Evolutionary conservation across 805 yeast genomes (phyloP).

Genomic region (Brettanomyces nanus): DNA sequence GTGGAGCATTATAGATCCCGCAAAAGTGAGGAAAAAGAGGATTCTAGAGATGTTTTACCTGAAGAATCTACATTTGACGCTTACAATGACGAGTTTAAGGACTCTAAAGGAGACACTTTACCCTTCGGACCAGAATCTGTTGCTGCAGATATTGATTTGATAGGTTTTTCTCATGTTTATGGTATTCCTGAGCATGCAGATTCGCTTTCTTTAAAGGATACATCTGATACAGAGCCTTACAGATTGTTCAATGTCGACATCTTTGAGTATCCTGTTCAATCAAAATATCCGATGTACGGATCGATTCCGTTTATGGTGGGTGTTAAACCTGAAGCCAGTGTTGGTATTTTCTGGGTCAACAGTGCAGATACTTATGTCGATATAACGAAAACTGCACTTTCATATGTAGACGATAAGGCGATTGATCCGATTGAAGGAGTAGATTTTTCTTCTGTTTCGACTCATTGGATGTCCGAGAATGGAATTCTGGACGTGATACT

Average conservation of each 20-base stretch:
- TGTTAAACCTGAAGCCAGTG: conserved; percentile 44
- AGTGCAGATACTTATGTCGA: conserved; percentile 91
- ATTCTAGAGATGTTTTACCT: conserved; percentile 35
- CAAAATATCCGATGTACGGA: conserved; percentile 86
- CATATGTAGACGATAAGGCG: conserved; percentile 7
- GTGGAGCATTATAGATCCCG: conserved; percentile 68
- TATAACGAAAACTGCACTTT: conserved; percentile 32
- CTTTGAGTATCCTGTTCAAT: conserved; percentile 78
- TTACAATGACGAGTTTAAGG: conserved; percentile 66
- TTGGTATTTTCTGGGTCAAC: conserved; percentile 87
- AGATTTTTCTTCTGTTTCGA: conserved; percentile 15
- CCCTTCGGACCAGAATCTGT: conserved; percentile 88
- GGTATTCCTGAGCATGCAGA: conserved; percentile 99
- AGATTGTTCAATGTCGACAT: conserved; percentile 89
- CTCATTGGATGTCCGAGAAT: conserved; percentile 94
- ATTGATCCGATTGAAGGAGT: conserved; percentile 1
- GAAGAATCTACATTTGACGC: conserved; percentile 59
- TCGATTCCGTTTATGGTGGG: conserved; percentile 84
- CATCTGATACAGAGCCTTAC: conserved; percentile 63
- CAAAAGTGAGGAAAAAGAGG: conserved; percentile 29
- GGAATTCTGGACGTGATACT: conserved; percentile 75
- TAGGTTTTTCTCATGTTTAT: conserved; percentile 54
- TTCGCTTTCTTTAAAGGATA: conserved; percentile 62
- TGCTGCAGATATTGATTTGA: conserved; percentile 67
- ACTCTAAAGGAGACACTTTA: conserved; percentile 53